These are phyloP conservation scores for Suhomyces yuchorum DNA, from an alignment of 1,139 yeast genomes.

Conservation along the genomic window DNA sequence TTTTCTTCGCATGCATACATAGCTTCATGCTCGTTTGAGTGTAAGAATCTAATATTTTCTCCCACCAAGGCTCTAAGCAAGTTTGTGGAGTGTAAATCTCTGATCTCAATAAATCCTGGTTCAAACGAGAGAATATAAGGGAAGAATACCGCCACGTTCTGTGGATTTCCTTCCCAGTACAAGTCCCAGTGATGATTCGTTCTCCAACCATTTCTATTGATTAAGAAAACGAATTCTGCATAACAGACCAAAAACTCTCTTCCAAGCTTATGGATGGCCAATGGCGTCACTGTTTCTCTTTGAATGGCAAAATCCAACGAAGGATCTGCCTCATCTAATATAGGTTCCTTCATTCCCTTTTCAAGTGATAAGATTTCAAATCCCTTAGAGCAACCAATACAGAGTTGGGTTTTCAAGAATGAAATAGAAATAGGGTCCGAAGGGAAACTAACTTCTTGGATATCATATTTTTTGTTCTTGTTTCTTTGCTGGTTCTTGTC, in stretches of 20 bases:
- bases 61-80: conserved; percentile 90
- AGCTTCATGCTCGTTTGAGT: conserved; percentile 90
- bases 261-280: conserved; percentile 87
- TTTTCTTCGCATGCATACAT: conserved; percentile 89
- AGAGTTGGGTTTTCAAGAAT: conserved; percentile 80
- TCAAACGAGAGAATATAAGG: conserved; percentile 93
- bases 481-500: conserved; percentile 59
- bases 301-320: conserved; percentile 94
- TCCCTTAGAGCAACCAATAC: conserved; percentile 96
- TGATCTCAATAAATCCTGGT: conserved; percentile 83
- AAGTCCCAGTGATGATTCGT: conserved; percentile 92
- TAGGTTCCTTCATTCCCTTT: conserved; percentile 70
- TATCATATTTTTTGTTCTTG: conserved; percentile 66
- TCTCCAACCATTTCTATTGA: conserved; percentile 95
- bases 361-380: conserved; percentile 91
- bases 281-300: conserved; percentile 77
- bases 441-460: conserved; percentile 76
- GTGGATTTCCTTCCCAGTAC: conserved; percentile 96
- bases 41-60: conserved; percentile 85
- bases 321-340: conserved; percentile 94
- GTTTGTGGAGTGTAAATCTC: conserved; percentile 88
- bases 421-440: conserved; percentile 93
- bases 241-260: conserved; percentile 85
- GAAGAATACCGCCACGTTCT: conserved; percentile 87
- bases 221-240: conserved; percentile 91